Conservation (phyloP, 192 early-diverging fungal species). For the Powellomyces hirtus region DNA sequence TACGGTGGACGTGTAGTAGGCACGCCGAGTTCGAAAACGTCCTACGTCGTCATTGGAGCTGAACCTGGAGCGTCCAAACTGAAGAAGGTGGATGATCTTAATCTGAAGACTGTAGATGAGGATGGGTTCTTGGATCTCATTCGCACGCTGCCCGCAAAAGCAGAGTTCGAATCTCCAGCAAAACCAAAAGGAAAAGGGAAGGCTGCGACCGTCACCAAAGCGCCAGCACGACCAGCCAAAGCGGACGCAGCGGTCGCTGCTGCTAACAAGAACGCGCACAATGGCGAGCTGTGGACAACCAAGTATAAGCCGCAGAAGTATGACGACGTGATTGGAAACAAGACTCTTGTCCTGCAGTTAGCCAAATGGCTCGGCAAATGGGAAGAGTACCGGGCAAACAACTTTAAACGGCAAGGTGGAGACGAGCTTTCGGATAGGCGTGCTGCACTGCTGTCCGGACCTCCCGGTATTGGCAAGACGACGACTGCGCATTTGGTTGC, state of each 20-base stretch:
- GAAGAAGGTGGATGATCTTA: constrained; percentile 69
- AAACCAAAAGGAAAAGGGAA: constrained; percentile 43
- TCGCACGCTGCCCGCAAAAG: constrained; percentile 34
- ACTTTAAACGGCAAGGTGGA: constrained; percentile 54
- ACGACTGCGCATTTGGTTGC: constrained; percentile 91
- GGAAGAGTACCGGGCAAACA: constrained; percentile 47
- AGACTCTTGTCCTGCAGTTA: constrained; percentile 64
- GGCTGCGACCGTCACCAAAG: background rate
- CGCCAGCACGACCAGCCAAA: too few species aligned
- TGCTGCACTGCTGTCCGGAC: constrained; percentile 86
- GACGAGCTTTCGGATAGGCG: constrained; percentile 53
- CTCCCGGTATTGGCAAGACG: constrained; percentile 98
- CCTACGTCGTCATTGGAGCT: constrained; percentile 81
- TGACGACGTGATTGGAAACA: constrained; percentile 88
- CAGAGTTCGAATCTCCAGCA: constrained; percentile 18
- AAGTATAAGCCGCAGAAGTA: constrained; percentile 85
- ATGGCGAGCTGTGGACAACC: constrained; percentile 76
- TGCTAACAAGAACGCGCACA: background rate
- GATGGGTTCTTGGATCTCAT: constrained; percentile 83
- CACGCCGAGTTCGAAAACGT: constrained; percentile 76
- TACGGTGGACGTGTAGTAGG: constrained; percentile 83
- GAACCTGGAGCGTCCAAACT: constrained; percentile 85
- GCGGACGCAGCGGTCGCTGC: background rate
- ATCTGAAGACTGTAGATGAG: constrained; percentile 74
- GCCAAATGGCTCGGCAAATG: constrained; percentile 74